Evolutionary conservation across 2,329 filamentous ascomycete genomes (phyloP).

Genomic region (Tolypocladium tropicale): DNA sequence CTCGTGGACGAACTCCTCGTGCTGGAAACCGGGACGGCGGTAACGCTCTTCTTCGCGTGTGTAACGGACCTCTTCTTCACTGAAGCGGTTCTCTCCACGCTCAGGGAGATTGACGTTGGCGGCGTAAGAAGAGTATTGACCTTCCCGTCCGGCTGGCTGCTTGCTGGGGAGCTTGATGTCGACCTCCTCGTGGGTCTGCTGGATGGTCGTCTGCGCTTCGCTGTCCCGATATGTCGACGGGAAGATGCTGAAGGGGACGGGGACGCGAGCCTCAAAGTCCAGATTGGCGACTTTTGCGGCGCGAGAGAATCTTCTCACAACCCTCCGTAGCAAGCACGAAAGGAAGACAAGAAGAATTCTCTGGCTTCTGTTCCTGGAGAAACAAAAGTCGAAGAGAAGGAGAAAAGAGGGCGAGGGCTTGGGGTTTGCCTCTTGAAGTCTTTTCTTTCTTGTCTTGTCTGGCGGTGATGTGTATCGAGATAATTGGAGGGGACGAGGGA

Average conservation of each 20-base stretch:
- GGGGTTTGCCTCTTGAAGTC: slow-evolving; percentile 22
- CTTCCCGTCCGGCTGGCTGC: slow-evolving; percentile 95
- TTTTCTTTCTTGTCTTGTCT: slow-evolving; percentile 22
- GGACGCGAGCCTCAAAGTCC: slow-evolving; percentile 99
- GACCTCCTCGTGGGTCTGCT: slow-evolving; percentile 76
- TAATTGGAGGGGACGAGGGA: slow-evolving; percentile 25
- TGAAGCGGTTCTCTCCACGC: slow-evolving; percentile 50
- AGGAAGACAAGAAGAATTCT: slow-evolving; percentile 60
- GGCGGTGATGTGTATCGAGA: slow-evolving; percentile 23
- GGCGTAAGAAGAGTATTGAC: slow-evolving; percentile 71
- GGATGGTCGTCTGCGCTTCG: slow-evolving; percentile 35
- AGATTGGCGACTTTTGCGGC: slow-evolving; percentile 82
- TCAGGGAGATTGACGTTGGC: slow-evolving; percentile 53
- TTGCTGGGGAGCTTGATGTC: slow-evolving; percentile 62
- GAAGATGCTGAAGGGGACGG: slow-evolving; percentile 99
- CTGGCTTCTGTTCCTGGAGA: slow-evolving; percentile 51
- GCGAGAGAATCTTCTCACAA: slow-evolving; percentile 58
- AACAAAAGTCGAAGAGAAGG: slow-evolving; percentile 38
- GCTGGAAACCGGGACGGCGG: slow-evolving; percentile 58
- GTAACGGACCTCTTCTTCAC: slow-evolving; percentile 77
- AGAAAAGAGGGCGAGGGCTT: slow-evolving; percentile 21
- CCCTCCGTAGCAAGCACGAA: slow-evolving; percentile 51
- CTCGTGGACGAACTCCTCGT: slow-evolving; percentile 39
- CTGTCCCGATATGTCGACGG: slow-evolving; percentile 83
- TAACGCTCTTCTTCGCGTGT: slow-evolving; percentile 68